Evolutionary conservation across 495 filamentous ascomycete genomes (phyloP).

Genomic region (Aspergillus wentii): DNA sequence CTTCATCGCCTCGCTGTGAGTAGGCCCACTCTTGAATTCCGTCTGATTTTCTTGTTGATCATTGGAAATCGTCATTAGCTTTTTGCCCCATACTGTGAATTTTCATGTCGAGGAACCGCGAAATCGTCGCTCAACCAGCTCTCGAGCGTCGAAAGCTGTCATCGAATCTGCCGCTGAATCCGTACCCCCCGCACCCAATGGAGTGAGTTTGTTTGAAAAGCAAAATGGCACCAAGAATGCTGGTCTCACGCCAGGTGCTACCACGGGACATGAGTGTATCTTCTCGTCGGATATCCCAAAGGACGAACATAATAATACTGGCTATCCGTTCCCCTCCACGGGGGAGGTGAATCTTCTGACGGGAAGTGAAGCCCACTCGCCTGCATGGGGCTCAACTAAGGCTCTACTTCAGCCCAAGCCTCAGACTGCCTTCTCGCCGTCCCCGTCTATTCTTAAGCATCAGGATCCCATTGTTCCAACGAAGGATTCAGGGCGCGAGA

Average conservation of each 20-base stretch:
- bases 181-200: conserved; percentile 33
- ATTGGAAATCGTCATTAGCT: conserved; percentile 46
- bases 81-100: conserved; percentile 85
- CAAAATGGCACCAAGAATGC: conserved; percentile 33
- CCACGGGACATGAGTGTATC: conserved; percentile 54
- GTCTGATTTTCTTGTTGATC: conserved; percentile 7
- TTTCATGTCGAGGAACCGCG: conserved; percentile 47
- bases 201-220: conserved; percentile 34
- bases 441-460: conserved; percentile 66
- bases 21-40: conserved; percentile 11
- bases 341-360: conserved; percentile 21
- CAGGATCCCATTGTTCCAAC: conserved; percentile 42
- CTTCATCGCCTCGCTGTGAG: conserved; percentile 82
- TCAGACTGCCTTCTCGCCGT: conserved; percentile 60
- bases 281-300: conserved; percentile 43
- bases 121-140: conserved; percentile 15
- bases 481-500: conserved; percentile 16
- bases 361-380: conserved; percentile 40
- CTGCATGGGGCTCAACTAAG: conserved; percentile 61
- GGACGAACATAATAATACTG: conserved; percentile 23
- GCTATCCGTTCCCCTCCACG: conserved; percentile 29
- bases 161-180: conserved; percentile 14
- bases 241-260: conserved; percentile 53
- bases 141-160: no score
- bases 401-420: conserved; percentile 71